A percentile compares a stretch with the other conserved stretches of the same genome.
phyloP scores from a whole-genome alignment of 2,329 filamentous ascomycete species.

The Microdochium nivale region DNA sequence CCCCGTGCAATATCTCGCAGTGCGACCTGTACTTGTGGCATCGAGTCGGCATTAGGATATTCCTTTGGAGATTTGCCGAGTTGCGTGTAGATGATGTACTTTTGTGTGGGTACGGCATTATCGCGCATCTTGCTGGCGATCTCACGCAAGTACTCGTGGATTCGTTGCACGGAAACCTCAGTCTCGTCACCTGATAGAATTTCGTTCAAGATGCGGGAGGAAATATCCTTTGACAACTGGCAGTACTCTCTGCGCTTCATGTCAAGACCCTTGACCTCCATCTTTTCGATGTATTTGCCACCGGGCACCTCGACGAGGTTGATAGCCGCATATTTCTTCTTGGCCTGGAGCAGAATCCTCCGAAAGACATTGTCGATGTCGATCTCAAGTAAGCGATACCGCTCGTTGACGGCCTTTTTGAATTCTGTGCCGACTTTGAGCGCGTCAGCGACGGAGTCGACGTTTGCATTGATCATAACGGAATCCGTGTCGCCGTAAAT shows the following conservation, averaged over 20 bases:
- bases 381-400: constrained; percentile 87
- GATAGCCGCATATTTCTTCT: constrained; percentile 98
- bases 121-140: constrained; percentile 82
- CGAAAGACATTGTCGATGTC: constrained; percentile 98
- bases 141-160: constrained; percentile 87
- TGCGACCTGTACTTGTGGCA: constrained; percentile 96
- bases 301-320: constrained; percentile 77
- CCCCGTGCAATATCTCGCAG: constrained; percentile 79
- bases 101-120: constrained; percentile 62
- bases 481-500: constrained; percentile 99
- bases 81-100: constrained; percentile 98
- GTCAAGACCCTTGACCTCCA: constrained; percentile 96
- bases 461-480: constrained; percentile 99
- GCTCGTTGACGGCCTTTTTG: constrained; percentile 89
- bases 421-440: constrained; percentile 90
- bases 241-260: constrained; percentile 98
- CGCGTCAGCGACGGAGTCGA: constrained; percentile 84
- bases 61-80: constrained; percentile 89
- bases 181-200: constrained; percentile 90
- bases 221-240: constrained; percentile 89
- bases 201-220: constrained; percentile 81
- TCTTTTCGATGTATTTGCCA: constrained; percentile 84
- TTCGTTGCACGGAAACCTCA: constrained; percentile 77
- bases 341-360: constrained; percentile 85
- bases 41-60: constrained; percentile 87